These are phyloP conservation scores for Lecanoromycetidae sp. DNA, from an alignment of 2,329 filamentous ascomycete genomes.

Conservation along the genomic window DNA sequence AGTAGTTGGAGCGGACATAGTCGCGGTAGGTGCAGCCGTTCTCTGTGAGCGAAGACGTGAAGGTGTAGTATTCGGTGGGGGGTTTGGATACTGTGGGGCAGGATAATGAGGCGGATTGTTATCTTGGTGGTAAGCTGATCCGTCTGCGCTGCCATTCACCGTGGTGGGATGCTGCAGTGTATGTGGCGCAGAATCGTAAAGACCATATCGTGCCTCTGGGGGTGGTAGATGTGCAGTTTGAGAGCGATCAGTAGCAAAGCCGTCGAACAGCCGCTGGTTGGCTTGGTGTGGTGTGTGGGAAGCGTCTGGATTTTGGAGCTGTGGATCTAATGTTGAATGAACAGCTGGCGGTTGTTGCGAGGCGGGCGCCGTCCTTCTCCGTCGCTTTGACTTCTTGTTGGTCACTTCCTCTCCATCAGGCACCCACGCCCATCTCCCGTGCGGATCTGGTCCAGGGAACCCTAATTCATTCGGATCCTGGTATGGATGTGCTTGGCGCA, in stretches of 20 bases:
- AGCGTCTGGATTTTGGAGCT: constrained; percentile 6
- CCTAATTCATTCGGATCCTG: constrained; percentile 17
- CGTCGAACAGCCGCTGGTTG: constrained; percentile 6
- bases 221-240: neutral
- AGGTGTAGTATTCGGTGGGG: neutral
- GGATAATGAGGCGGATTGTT: neutral
- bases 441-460: constrained; percentile 15
- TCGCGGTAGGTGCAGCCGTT: constrained; percentile 1
- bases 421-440: constrained; percentile 18
- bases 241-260: neutral
- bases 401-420: constrained; percentile 16
- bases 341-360: neutral
- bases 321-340: constrained; percentile 13
- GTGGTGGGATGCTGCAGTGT: neutral
- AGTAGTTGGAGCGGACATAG: neutral
- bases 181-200: neutral
- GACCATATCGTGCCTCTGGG: neutral
- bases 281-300: neutral
- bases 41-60: constrained; percentile 7
- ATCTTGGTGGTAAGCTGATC: neutral
- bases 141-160: neutral
- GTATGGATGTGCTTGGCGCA: constrained; percentile 1
- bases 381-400: constrained; percentile 13
- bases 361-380: neutral
- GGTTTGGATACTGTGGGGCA: neutral